Evolutionary conservation across 345 rosid genomes (phyloP), one percentile per base, ranked within the genome.

Genomic region (Sapria himalayana): DNA sequence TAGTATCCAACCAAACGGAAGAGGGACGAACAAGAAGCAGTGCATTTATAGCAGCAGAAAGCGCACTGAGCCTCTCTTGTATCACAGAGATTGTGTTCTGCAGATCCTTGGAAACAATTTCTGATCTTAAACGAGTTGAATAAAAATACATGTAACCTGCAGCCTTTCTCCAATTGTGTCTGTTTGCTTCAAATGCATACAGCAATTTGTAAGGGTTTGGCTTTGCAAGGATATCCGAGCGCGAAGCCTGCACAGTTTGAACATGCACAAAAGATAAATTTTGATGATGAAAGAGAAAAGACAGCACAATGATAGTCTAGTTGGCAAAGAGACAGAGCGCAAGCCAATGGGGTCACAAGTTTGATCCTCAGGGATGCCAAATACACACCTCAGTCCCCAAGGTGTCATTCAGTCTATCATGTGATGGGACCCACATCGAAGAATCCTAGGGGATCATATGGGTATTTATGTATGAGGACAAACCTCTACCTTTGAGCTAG

Each of bases 151-250:
- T 72, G 68, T 74, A 89, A 63, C 59, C 60, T 25, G 98, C 98
- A 18, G 98, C 93, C 61, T 48, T 76, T 59, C 80, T 65, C 98
- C 98, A 89, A 41, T 82, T 89, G 54, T 89, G 91, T 50, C 71
- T 69, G 52, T 69, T 75, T 82, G 71, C 74, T 60, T 89, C 98
- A 59, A 76, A 89, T 45, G 98, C 81, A 67, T 82, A 89, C 36
- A 89, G 91, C 60, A 89, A 47, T 63, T 89, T 82, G 61, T 82
- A 89, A 2, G 85, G 73, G 52, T 76, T 89, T 22, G 86, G 91
- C 58, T 67, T 74, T 38, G 68, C 58, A 65, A 67, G 50, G 38
- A 89, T 55, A 49, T 74, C 91, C 15, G 94, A 69, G 43, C 85
- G 75, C 17, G 62, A 85, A 0, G 98, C 98, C 98, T 89, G 43